Base-by-base conservation (phyloP, 495 filamentous ascomycete genomes). In the Podospora tetraspora region DNA sequence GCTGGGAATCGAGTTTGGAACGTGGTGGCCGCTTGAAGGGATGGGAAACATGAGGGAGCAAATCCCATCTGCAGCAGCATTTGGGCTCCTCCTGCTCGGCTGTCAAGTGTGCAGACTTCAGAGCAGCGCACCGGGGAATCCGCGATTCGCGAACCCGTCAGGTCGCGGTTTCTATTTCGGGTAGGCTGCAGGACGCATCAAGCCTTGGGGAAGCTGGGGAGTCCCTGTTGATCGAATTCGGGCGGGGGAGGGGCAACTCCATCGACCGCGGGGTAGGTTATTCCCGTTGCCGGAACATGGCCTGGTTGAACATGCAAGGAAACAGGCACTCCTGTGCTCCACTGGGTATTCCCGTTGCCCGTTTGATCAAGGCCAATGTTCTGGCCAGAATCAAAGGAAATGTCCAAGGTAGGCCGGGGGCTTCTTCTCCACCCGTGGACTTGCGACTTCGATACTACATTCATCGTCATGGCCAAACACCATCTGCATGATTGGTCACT, bases 91-190 rank as follows among this genome's bases (percentile, higher is more conserved):
- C 7, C 43, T 52, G 12, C 43, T 52, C 19, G 43, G 43, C 43
- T 52, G 43, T 52, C 43, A 52, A 52, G 43, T n/a, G 43, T 52
- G 43, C 43, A 52, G 43, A n/a, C 43, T 52, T 12, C 4, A 34
- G 32, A 43, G 34, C 34, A 16, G 34, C 34, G 13, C 27, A 56
- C 29, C 13, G 34, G 34, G 32, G 5, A 57, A 52, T 29, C 52
- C 62, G 23, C 32, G 61, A 32, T 29, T n/a, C 61, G 37, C 52
- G 16, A 58, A 63, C 34, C 34, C 34, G 19, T 52, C 25, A 43
- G 29, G n/a, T 60, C 23, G 57, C 30, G 27, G 32, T 66, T 60
- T 60, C 65, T 66, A 66, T 66, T 66, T 61, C 34, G 27, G 58
- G 65, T 34, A 7, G 16, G 29, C 57, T 43, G 58, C 58, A 37